Base-by-base conservation (phyloP, 345 rosid genomes). In the Mercurialis annua region DNA sequence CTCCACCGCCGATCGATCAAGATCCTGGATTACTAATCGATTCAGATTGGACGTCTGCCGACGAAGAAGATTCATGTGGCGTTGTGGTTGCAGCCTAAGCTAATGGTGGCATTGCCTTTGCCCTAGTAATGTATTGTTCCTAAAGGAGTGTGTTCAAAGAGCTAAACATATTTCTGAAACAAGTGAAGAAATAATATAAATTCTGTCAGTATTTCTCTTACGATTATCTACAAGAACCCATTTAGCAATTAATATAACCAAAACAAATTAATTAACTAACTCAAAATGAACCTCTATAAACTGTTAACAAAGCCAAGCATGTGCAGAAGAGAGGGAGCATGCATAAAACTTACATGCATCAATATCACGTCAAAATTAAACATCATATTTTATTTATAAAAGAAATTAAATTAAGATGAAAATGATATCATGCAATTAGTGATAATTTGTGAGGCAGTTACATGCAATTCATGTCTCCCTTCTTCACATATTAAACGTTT, bases 351-450 rank as follows among this genome's bases (percentile, higher is more conserved):
- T 18, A 60, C 70, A 76, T 47, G 61, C 24, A 59, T 38, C 14
- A 21, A 40, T 40, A 40, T 40, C 33, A 33, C 59, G 78, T 85
- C 87, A 78, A 74, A 76, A 72, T 62, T 64, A 64, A n/a, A n/a
- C n/a, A n/a, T n/a, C n/a, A n/a, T n/a, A n/a, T n/a, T 73, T 65
- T 50, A 79, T 76, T 76, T 74, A 52, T 38, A 40, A 70, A 67
- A 24, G 51, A 71, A 75, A n/a, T n/a, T n/a, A n/a, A n/a, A n/a
- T n/a, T n/a, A 78, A 69, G 74, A 73, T 82, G 84, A 72, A 76
- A 73, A 76, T 60, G 11, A 40, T 71, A 57, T 84, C 92, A 87
- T 85, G 92, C 90, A 87, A 85, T 80, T 80, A 73, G 79, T 79
- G 86, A 67, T 77, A 77, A 87, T 59, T 68, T 70, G 76, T 3